These are phyloP conservation scores for Steccherinum ochraceum DNA, from an alignment of 768 basidiomycete genomes.

Conservation along the genomic window DNA sequence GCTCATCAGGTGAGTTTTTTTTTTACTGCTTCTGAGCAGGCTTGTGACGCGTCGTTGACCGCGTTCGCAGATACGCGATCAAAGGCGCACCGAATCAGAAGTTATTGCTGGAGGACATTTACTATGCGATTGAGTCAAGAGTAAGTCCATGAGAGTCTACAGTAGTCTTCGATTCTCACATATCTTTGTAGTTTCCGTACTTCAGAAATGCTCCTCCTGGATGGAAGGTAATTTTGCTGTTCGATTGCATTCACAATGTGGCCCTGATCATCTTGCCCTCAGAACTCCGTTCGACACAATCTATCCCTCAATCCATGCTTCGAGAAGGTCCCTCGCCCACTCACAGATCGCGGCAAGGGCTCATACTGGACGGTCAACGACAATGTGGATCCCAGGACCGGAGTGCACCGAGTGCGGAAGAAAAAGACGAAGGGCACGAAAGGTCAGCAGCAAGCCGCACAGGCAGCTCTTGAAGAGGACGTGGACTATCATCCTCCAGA, in stretches of 20 bases:
- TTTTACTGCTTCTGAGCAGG: not conserved
- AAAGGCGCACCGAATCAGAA: slow-evolving; percentile 88
- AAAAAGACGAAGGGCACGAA: slow-evolving; percentile 68
- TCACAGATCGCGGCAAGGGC: slow-evolving; percentile 87
- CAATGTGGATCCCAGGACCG: slow-evolving; percentile 83
- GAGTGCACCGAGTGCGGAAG: slow-evolving; percentile 84
- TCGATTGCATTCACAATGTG: slow-evolving; percentile 24
- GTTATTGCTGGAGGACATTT: slow-evolving; percentile 81
- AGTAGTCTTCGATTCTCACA: too few species aligned
- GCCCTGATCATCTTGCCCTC: slow-evolving; percentile 14
- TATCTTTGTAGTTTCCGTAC: slow-evolving; percentile 86
- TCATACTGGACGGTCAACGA: slow-evolving; percentile 93
- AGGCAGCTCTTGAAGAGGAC: slow-evolving; percentile 29
- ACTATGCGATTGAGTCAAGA: slow-evolving; percentile 86
- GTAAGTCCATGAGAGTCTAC: too few species aligned
- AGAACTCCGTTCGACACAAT: slow-evolving; percentile 92
- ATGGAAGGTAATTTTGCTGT: slow-evolving; percentile 85
- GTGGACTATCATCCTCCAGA: slow-evolving; percentile 59
- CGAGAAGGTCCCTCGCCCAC: slow-evolving; percentile 85
- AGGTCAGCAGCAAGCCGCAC: slow-evolving; percentile 29
- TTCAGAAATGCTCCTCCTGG: slow-evolving; percentile 82
- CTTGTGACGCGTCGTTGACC: not conserved
- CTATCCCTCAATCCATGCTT: slow-evolving; percentile 88
- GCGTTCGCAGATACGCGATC: slow-evolving; percentile 66
- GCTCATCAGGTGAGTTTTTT: slow-evolving; percentile 68